These are phyloP conservation scores for Cercospora sp. DNA, from an alignment of 2,329 filamentous ascomycete genomes.

Conservation along the genomic window DNA sequence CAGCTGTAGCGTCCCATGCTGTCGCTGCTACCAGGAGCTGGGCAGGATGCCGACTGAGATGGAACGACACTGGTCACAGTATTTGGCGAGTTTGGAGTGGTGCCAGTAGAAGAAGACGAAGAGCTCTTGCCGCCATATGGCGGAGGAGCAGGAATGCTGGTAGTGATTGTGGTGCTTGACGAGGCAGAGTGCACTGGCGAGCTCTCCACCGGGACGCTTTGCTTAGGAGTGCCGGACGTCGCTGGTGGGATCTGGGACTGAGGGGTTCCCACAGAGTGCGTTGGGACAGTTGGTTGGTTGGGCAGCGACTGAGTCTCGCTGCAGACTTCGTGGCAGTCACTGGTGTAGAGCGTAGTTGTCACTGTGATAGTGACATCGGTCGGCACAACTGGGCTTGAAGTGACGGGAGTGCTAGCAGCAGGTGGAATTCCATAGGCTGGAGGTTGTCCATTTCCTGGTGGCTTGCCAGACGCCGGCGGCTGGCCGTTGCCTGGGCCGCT, in stretches of 20 bases:
- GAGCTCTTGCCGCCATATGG: no score
- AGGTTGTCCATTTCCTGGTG: neutral
- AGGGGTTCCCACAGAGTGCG: neutral
- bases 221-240: neutral
- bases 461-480: neutral
- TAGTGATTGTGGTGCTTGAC: neutral
- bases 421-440: neutral
- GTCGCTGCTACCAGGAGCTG: constrained; percentile 6
- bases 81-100: neutral
- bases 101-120: neutral
- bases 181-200: neutral
- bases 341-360: neutral
- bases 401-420: constrained; percentile 1
- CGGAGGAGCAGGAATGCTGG: neutral
- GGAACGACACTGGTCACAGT: neutral
- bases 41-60: constrained; percentile 6
- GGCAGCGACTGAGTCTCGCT: neutral
- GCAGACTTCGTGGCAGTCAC: neutral
- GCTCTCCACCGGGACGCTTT: neutral
- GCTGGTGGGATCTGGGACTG: neutral
- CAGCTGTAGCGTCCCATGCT: constrained; percentile 12
- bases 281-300: neutral
- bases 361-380: constrained; percentile 16
- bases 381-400: neutral
- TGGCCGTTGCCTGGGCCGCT: neutral